Evolutionary conservation across 169 alveolate genomes (phyloP), one percentile per base, ranked within the genome.

Genomic region (Babesia divergens): DNA sequence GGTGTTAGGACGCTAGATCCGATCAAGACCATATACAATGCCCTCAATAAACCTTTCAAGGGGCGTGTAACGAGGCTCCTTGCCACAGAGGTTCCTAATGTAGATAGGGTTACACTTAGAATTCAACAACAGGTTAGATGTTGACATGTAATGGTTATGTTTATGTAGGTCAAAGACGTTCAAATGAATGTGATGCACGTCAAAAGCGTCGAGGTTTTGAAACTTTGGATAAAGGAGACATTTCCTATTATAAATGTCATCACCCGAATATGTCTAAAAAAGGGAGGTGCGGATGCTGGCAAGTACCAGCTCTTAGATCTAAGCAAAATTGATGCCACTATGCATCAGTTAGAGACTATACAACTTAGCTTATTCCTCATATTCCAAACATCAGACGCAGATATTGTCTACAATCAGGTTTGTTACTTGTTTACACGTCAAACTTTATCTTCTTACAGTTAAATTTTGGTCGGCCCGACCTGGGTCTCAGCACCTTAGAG

Each of bases 301-400:
- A 24, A 20, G 20, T 37, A 59, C 54, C 26, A 3, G 28, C 7
- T 9, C 8, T 14, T 42, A 18, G 69, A 40, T 18, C 22, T 20
- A 14, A 29, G 24, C 13, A 22, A 37, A 13, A 31, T 59, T 13
- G 28, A 59, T 22, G 38, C 13, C 16, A 18, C 42, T 59, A 37
- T 40, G 35, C 2, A n/a, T 40, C 18, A n/a, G 5, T n/a, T 37
- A 1, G 40, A 59, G 11, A 37, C 53, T 0, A 6, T 24, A 11
- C 26, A 38, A 9, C 26, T 38, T 13, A 42, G 7, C 5, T 2
- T 35, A 14, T 9, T 59, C 7, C 22, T 62, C 31, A 32, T 62
- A 20, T 42, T 62, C 20, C 54, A 62, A 62, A 62, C 58, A 16
- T 44, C 72, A 9, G 49, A 62, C 22, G 9, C 44, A 26, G 59